Evolutionary conservation across 768 basidiomycete genomes (phyloP).

Genomic region (Naematelia aurantialba): DNA sequence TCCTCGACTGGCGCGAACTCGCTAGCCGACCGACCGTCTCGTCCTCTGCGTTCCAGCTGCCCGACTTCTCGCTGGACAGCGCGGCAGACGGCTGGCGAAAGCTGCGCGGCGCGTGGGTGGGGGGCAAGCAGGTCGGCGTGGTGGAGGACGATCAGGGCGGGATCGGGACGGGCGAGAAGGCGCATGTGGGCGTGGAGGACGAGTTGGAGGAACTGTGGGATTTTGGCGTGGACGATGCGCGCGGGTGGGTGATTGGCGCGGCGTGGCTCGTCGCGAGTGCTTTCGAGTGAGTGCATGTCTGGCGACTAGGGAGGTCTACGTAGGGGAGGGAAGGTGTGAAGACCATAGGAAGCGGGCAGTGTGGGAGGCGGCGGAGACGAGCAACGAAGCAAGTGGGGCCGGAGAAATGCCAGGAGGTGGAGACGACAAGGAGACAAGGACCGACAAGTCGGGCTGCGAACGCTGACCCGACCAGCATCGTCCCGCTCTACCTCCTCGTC

Average conservation of each 20-base stretch:
- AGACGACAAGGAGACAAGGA: neutral
- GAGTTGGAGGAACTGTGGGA: constrained; percentile 55
- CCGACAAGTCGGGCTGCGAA: neutral
- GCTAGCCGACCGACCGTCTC: constrained; percentile 73
- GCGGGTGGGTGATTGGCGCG: constrained; percentile 85
- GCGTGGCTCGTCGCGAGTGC: constrained; percentile 80
- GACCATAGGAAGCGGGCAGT: too few species aligned
- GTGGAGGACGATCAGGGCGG: constrained; percentile 52
- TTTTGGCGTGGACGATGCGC: constrained; percentile 67
- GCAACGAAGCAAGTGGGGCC: too few species aligned
- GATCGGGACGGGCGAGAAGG: constrained; percentile 16
- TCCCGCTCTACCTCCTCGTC: constrained; percentile 80
- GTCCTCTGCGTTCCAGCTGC: constrained; percentile 46
- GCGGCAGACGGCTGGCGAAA: constrained; percentile 58
- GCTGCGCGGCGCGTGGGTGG: constrained; percentile 72
- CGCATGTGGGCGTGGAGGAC: constrained; percentile 18
- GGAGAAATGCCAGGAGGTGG: neutral
- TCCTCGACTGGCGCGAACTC: constrained; percentile 98
- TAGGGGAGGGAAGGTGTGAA: neutral
- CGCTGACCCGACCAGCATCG: constrained; percentile 55
- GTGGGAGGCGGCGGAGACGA: too few species aligned
- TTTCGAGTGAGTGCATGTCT: constrained; percentile 68
- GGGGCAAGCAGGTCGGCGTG: constrained; percentile 69
- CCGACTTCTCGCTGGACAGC: constrained; percentile 5
- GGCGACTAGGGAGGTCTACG: too few species aligned